Base-by-base conservation (phyloP, 345 rosid genomes). In the Melaleuca quinquenervia region DNA sequence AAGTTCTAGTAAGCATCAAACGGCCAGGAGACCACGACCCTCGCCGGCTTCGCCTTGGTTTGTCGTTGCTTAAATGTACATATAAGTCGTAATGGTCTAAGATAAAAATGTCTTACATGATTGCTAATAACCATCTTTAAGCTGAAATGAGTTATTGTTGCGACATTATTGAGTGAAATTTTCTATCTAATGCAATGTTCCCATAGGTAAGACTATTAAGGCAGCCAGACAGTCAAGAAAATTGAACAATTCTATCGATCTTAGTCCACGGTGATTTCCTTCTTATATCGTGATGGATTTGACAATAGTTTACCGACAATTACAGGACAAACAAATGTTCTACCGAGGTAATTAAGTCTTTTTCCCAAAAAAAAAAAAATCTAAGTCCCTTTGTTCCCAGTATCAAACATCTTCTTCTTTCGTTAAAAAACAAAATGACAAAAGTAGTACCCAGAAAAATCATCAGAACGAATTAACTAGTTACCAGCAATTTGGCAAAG, bases 71-170 rank as follows among this genome's bases (percentile, higher is more conserved):
- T 18, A 36, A 70, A 18, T 5, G 1, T 70, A 32, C 24, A 70
- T 36, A 1, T 21, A 9, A 0, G 7, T 11, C 10, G 10, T 70
- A 70, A 1, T 4, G 2, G 0, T 70, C 11, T 36, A 11, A 70
- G 16, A 18, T 20, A 70, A 70, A 18, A 0, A 3, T 0, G 18
- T 36, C 48, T 70, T 18, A 18, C 12, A 32, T 3, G 13, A 64
- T 64, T 8, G 2, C 2, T 16, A 5, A 32, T 18, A 0, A 32
- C 22, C 0, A 0, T 64, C 32, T 64, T 0, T 4, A 2, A 32
- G 21, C 24, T 12, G 3, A 64, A 8, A 32, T 6, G 24, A 32
- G 32, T 32, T 32, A 70, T 8, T 18, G 12, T 18, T 12, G 2
- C 1, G 3, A 8, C 41, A 8, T 32, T 32, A 70, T 36, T 18